Base-by-base conservation (phyloP, 805 yeast genomes). In the Cyberlindnera petersonii region DNA sequence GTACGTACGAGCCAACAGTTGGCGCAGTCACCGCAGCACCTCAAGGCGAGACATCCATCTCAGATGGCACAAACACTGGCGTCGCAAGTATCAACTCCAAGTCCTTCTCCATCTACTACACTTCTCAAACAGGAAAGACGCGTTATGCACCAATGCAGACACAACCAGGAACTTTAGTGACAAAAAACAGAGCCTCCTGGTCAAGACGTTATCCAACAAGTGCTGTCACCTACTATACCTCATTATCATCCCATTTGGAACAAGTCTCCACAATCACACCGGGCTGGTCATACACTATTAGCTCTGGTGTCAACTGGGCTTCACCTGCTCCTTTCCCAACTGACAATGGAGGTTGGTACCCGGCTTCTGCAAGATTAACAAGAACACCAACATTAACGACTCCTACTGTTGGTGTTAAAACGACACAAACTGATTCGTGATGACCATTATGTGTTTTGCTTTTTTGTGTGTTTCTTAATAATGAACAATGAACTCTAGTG, bases 141-240 rank as follows among this genome's bases (percentile, higher is more conserved):
- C 74, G 89, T 52, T 86, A 64, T 60, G 97, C 98, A 1, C 96
- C 97, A 37, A 86, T 88, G 96, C 97, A 89, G 64, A 59, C 69
- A 43, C 96, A 87, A 63, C 97, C 98, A 6, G 85, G 82, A 4
- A 55, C 83, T 1, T 65, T 64, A 9, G 75, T 87, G 19, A 84
- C 95, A 1, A 75, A 68, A 26, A 40, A 39, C 20, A 41, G 50
- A 13, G 70, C 82, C 9, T 62, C 80, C 4, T 82, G 89, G 81
- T 58, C 82, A 9, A 72, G 79, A 49, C 68, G 77, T 48, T 80
- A 63, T 58, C 78, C 91, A 14, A 75, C 95, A 1, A 75, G 86
- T 39, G 68, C 84, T 0, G 84, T 75, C 39, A 73, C 85, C 0
- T 75, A 74, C 51, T 87, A 69, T 63, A 50, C 75, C 10, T 64